These are phyloP conservation scores for Kalmanozyma brasiliensis DNA, from an alignment of 1,284 basidiomycete species.

Conservation along the genomic window DNA sequence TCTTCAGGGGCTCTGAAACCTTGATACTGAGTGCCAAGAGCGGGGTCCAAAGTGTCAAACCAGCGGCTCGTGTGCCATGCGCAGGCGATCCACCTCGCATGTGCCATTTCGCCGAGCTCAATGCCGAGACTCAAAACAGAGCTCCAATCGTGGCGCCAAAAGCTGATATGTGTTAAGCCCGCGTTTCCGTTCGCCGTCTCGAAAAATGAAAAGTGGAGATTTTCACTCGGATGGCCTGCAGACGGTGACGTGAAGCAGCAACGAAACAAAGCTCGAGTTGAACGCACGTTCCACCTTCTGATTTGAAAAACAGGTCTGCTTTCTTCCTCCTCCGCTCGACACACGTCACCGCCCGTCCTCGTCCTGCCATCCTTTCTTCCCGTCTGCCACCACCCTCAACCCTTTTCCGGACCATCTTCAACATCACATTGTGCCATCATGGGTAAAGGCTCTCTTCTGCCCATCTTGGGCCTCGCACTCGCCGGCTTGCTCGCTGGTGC, in stretches of 20 bases:
- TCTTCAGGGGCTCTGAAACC: not conserved
- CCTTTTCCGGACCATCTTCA: not conserved
- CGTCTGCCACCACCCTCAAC: no score
- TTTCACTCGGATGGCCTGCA: conserved; percentile 1
- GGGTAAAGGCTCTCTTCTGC: conserved; percentile 36
- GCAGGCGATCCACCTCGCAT: no score
- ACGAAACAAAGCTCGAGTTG: conserved; percentile 35
- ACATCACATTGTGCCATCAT: not conserved
- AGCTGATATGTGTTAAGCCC: no score
- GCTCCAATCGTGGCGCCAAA: not conserved
- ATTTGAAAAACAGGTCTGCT: not conserved
- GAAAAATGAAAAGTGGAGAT: conserved; percentile 8
- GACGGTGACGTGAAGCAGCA: not conserved
- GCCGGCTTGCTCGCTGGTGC: conserved; percentile 26
- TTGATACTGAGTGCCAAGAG: conserved; percentile 4
- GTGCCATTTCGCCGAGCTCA: conserved; percentile 9
- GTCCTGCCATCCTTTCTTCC: no score
- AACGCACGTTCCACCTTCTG: conserved; percentile 32
- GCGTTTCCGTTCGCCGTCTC: no score
- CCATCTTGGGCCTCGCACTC: conserved; percentile 31
- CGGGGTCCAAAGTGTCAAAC: conserved; percentile 8
- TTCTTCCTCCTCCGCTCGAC: no score
- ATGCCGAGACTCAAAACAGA: conserved; percentile 5
- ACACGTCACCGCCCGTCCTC: not conserved
- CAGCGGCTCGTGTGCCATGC: not conserved